These are phyloP conservation scores for Podosphaera leucotricha DNA, from an alignment of 2,329 filamentous ascomycete species.

Conservation along the genomic window DNA sequence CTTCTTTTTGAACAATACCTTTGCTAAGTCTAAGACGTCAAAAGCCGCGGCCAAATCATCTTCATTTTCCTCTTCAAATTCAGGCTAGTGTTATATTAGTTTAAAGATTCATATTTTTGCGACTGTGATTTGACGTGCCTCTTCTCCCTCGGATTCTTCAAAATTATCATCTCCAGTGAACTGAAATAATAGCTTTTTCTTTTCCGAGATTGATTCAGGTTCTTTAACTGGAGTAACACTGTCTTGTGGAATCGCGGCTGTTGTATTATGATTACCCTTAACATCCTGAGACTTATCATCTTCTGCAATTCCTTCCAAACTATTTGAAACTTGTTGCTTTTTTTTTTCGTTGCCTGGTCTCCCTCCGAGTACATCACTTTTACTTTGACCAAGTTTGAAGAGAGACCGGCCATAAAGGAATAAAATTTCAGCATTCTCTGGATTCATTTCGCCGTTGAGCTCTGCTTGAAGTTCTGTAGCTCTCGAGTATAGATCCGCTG, in stretches of 20 bases:
- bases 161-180: conserved; percentile 91
- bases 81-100: conserved; percentile 18
- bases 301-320: background rate
- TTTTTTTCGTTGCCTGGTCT: conserved; percentile 39
- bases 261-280: background rate
- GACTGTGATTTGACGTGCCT: conserved; percentile 23
- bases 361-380: conserved; percentile 81
- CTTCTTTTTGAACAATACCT: conserved; percentile 36
- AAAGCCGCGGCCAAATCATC: conserved; percentile 62
- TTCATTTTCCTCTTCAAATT: conserved; percentile 33
- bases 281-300: background rate
- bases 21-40: conserved; percentile 62
- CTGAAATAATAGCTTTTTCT: conserved; percentile 63
- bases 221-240: background rate
- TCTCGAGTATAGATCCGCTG: conserved; percentile 68
- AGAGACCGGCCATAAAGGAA: conserved; percentile 86
- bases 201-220: conserved; percentile 13
- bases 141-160: conserved; percentile 55
- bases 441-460: conserved; percentile 76
- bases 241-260: background rate
- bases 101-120: conserved; percentile 17
- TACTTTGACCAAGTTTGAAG: conserved; percentile 81
- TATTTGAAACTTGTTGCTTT: conserved; percentile 1
- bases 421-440: conserved; percentile 78
- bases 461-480: conserved; percentile 78